phyloP scores from a whole-genome alignment of 2,329 filamentous ascomycete species.

The Fusarium denticulatum region DNA sequence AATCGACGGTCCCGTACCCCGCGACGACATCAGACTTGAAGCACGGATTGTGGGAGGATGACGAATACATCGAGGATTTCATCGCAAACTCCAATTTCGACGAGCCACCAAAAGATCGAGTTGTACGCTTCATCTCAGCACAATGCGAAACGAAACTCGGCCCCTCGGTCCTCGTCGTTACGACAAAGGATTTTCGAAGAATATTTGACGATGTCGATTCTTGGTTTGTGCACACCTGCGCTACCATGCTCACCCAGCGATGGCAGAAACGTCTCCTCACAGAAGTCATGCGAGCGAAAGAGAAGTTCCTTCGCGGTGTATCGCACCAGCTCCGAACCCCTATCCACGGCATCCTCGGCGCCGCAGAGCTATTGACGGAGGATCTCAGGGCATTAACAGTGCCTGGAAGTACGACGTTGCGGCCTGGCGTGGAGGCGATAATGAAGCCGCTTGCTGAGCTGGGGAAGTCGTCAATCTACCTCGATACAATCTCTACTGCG shows the following conservation, averaged over 20 bases:
- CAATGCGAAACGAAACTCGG: conserved; percentile 47
- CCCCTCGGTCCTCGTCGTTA: conserved; percentile 50
- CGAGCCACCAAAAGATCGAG: conserved; percentile 39
- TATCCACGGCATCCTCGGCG: conserved; percentile 57
- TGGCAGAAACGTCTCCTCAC: conserved; percentile 51
- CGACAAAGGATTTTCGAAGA: conserved; percentile 52
- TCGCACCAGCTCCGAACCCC: conserved; percentile 60
- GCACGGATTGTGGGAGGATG: conserved; percentile 57
- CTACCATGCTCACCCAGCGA: conserved; percentile 49
- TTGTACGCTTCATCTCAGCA: conserved; percentile 51
- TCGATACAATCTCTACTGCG: conserved; percentile 51
- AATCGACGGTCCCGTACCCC: conserved; percentile 40
- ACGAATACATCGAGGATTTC: conserved; percentile 50
- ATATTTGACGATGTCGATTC: conserved; percentile 59
- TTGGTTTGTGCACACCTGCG: conserved; percentile 56
- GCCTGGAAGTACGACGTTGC: neutral
- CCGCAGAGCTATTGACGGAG: conserved; percentile 52
- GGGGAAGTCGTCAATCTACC: conserved; percentile 26
- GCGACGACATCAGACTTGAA: conserved; percentile 46
- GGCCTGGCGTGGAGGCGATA: neutral
- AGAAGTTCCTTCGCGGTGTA: conserved; percentile 56
- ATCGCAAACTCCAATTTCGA: conserved; percentile 50
- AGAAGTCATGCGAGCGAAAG: conserved; percentile 56
- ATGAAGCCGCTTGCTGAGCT: conserved; percentile 2
- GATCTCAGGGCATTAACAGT: conserved; percentile 47